Evolutionary conservation across 179 eudicot genomes (phyloP), one percentile per base, ranked within the genome.

Genomic region (Gypsophila paniculata): DNA sequence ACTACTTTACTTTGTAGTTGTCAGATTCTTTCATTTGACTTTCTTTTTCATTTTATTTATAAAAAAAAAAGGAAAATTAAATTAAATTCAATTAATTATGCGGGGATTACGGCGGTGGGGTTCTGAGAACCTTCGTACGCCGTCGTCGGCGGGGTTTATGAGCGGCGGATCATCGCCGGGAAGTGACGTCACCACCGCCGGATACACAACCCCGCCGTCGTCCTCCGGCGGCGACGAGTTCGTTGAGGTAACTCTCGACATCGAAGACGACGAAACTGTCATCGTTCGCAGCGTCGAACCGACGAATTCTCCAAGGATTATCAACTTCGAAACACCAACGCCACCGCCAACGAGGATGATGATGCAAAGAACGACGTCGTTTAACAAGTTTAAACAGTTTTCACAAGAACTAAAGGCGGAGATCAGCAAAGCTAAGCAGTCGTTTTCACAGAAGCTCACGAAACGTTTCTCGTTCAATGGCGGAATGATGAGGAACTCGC

Each of bases 191-290:
- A 58, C 78, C 13, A 6, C 68, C 62, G 8, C 69, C 79, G 3
- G 46, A 42, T 42, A 6, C 11, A 42, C 8, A 0, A 42, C 78
- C 8, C 68, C 62, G 8, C 71, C 79, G 3, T 18, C 49, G 18
- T 60, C 64, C 18, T 36, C 46, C 48, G 48, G 23, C 42, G 74
- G 52, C 9, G 92, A 89, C 52, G 98, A 91, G 76, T 85, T 86
- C 18, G 92, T 94, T 1, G 99, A 91, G 58, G 96, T 94, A 32
- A 94, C 92, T 9, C 87, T 94, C 6, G 97, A 94, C 63, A 80
- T 94, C 22, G 94, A 91, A 42, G 88, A 91, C 61, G 98, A 87
- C 59, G 89, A 94, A 69, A 89, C 91, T 0, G 73, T 91, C 32
- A 69, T 89, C 10, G 84, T 93, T 13, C 89, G 99, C 0, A 86